Conservation (phyloP, 2,329 filamentous ascomycete genomes). For the Talaromyces albobiverticillius region DNA sequence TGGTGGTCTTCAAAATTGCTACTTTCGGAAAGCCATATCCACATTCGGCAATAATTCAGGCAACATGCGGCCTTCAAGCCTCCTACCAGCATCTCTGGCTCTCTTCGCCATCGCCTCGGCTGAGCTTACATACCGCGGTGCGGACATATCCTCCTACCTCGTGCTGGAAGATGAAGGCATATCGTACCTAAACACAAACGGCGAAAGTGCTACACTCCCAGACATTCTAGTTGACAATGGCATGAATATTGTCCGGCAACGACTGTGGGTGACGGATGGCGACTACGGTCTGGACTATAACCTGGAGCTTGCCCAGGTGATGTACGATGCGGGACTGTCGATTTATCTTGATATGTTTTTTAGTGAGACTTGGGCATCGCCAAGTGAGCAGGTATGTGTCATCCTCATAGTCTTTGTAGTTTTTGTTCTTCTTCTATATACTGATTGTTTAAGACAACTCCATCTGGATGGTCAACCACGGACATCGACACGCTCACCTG, state of each 20-base stretch:
- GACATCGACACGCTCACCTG: constrained; percentile 58
- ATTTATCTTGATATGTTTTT: constrained; percentile 65
- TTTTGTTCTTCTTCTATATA: too few relatives aligned
- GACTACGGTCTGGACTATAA: constrained; percentile 70
- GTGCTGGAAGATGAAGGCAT: constrained; percentile 62
- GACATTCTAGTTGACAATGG: constrained; percentile 60
- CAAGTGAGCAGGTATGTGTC: constrained; percentile 54
- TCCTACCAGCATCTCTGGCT: not conserved
- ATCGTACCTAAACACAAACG: constrained; percentile 58
- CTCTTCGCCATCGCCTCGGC: constrained; percentile 29
- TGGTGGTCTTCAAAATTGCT: constrained; percentile 1
- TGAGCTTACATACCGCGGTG: constrained; percentile 62
- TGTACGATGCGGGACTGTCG: constrained; percentile 59
- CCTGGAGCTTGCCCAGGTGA: constrained; percentile 63
- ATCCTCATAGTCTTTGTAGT: too few relatives aligned
- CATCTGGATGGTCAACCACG: constrained; percentile 60
- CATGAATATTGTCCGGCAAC: constrained; percentile 68
- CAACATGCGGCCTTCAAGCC: not conserved
- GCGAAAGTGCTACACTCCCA: constrained; percentile 57
- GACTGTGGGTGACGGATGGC: constrained; percentile 68
- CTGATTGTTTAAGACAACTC: constrained; percentile 46
- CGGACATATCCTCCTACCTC: constrained; percentile 67
- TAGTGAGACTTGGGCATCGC: constrained; percentile 70
- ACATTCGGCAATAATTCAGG: not conserved
- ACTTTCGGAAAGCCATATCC: constrained; percentile 6